Evolutionary conservation across 2,329 filamentous ascomycete genomes (phyloP), one percentile per base, ranked within the genome.

Genomic region (Cryphonectria carpinicola): DNA sequence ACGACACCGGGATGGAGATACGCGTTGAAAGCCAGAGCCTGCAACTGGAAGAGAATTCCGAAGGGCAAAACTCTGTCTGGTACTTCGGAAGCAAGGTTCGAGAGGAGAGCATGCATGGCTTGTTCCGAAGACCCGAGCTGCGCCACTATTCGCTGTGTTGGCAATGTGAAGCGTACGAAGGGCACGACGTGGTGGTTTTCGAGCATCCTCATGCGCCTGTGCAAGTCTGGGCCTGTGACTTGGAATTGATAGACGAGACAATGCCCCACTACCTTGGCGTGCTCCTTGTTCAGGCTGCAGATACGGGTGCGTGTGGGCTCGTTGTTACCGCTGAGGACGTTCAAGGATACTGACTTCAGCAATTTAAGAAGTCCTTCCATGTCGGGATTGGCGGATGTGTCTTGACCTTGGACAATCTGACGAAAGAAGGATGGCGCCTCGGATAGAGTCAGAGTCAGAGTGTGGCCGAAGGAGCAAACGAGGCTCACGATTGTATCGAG

Each of bases 1-100:
- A 89, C 87, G 1, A 81, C 86, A 0, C 76, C 74, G 0, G 92
- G 91, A 17, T 88, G 81, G 1, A 94, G 81, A 68, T 86, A 88
- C 32, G 87, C 88, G 74, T 92, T 92, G 75, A 85, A 83, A 0
- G 89, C 88, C 6, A 95, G 79, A 22, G 84, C 85, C 66, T 91
- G 86, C 6, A 93, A 80, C 74, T 92, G 90, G 75, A 89, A 92
- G 7, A 88, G 81, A 0, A 90, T 76, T 0, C 80, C 77, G 73
- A 89, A 93, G 6, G 87, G 80, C 70, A 88, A 74, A 1, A 73
- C 67, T 35, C 78, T 68, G 62, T 78, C 77, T 1, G 74, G 66
- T 22, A 79, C 73, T 74, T 78, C 74, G 66, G 75, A 14, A 0
- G 46, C 19, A 1, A 83, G 74, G 10, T 77, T 77, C 8, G 74